A percentile compares a stretch with the other conserved stretches of the same genome.
These are phyloP conservation scores for Hibiscus mutabilis DNA, from an alignment of 345 rosid genomes.

Conservation along the genomic window DNA sequence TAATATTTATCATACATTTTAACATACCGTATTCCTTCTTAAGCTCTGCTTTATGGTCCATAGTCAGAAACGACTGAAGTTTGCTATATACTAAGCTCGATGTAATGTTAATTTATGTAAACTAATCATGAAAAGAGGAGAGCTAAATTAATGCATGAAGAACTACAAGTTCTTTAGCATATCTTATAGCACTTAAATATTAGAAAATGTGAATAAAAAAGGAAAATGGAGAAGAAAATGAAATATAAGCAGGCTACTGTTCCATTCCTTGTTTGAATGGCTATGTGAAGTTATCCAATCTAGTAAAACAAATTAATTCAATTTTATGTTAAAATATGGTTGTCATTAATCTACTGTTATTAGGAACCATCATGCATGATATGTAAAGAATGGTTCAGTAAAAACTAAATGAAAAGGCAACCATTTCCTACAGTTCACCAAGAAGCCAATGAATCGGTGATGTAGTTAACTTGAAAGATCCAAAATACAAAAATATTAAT, in stretches of 20 bases:
- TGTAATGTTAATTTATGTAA: conserved; percentile 11
- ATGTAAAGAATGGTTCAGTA: background rate
- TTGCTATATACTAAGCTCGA: no score
- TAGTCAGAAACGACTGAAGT: no score
- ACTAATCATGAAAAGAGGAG: background rate
- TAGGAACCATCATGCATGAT: background rate
- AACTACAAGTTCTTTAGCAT: background rate
- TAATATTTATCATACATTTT: no score
- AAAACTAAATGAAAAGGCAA: background rate
- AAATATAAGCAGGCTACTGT: background rate
- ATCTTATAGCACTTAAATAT: background rate
- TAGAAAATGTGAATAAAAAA: background rate
- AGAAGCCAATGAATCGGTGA: background rate
- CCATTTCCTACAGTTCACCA: background rate
- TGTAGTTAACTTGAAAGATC: background rate
- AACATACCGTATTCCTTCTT: no score
- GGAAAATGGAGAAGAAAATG: background rate
- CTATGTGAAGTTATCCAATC: background rate
- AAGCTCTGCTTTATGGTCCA: no score
- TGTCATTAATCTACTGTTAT: background rate
- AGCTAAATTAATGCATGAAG: conserved; percentile 5
- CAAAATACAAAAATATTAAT: background rate
- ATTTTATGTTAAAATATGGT: background rate
- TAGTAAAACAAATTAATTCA: background rate
- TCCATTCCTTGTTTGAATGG: background rate